Base-by-base conservation (phyloP, 140 eudicot species). In the Cichorium intybus region DNA sequence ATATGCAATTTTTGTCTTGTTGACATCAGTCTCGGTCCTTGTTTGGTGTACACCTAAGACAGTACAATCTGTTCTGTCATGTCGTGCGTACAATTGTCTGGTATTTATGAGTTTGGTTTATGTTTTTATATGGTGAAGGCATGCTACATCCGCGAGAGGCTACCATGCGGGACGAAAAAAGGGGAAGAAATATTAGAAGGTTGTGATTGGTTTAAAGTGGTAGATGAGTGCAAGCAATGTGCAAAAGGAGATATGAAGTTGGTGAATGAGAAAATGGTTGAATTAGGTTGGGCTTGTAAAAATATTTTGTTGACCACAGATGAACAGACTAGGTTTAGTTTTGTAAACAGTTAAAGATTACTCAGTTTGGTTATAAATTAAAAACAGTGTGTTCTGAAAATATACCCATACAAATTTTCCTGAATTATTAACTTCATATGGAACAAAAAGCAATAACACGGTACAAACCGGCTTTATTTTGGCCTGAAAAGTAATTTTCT, bases 281-380 rank as follows among this genome's bases (percentile, higher is more conserved):
- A 47, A 11, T 35, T 70, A 7, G 95, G 95, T n/a, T 92, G 98
- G 98, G 76, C 81, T 69, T 74, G 85, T 69, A 88, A 79, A 61
- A 87, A 87, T 70, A 71, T 92, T 62, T 77, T 92, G 33, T 73
- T 92, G 71, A 81, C 90, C 73, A 72, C 79, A 33, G 31, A 75
- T 41, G 98, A 92, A 74, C 95, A 81, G 50, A 79, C 77, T 49
- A 78, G 93, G 58, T 92, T 88, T 52, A 85, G 82, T 85, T 92
- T 85, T 52, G 62, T 81, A 39, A 81, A 82, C 10, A 87, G 81
- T 65, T 78, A 69, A 69, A 78, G 26, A 24, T 62, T 10, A 26
- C 46, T 49, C 48, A 28, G 6, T 26, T 24, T 8, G 2, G 7
- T n/a, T n/a, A n/a, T n/a, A 20, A 7, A 7, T 6, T 22, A 10